phyloP scores from a whole-genome alignment of 345 rosid genomes.

The Gossypium australe region DNA sequence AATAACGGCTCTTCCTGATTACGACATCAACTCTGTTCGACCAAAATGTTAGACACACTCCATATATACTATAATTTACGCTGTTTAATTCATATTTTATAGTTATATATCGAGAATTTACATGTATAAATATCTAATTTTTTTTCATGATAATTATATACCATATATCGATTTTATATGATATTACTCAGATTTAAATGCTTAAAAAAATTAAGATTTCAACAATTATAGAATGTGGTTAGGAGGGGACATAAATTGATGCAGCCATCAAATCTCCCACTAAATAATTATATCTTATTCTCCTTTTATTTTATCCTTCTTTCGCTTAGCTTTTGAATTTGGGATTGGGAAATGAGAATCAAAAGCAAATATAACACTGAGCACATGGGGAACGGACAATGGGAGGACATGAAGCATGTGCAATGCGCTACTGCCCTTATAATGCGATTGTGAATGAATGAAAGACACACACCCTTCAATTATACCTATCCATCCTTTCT shows the following conservation, averaged over 20 bases:
- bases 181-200: no score
- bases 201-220: no score
- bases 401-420: neutral
- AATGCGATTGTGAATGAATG: neutral
- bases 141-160: no score
- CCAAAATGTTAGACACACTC: no score
- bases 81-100: no score
- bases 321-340: neutral
- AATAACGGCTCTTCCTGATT: no score
- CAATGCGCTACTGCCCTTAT: neutral
- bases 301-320: neutral
- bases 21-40: no score
- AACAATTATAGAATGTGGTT: no score
- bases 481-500: neutral
- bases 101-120: no score
- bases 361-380: neutral
- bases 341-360: conserved; percentile 5
- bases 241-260: neutral
- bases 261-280: neutral
- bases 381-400: neutral
- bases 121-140: no score
- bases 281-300: neutral
- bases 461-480: neutral
- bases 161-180: no score
- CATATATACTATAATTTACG: no score